These are phyloP conservation scores for Fragosphaeria purpurea DNA, from an alignment of 2,329 filamentous ascomycete genomes.

Conservation along the genomic window DNA sequence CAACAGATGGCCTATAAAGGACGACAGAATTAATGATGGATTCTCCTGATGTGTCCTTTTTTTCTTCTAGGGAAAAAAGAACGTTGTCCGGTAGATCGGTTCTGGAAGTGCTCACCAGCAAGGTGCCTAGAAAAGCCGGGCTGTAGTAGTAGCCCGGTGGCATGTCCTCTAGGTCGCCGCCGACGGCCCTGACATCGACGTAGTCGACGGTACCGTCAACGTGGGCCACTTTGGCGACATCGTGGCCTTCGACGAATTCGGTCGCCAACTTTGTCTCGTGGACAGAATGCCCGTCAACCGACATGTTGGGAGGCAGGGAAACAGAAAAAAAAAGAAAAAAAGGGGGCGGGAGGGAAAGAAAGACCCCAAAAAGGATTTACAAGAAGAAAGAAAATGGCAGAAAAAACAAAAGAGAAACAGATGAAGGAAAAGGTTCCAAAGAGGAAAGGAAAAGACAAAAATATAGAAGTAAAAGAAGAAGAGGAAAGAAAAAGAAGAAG, in stretches of 20 bases:
- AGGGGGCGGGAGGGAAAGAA: neutral
- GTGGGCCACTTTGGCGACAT: conserved; percentile 23
- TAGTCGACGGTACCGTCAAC: conserved; percentile 32
- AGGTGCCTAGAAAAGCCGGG: conserved; percentile 30
- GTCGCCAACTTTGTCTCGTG: conserved; percentile 2
- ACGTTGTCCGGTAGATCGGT: too few species aligned
- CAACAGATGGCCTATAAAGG: conserved; percentile 21
- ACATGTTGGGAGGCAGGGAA: conserved; percentile 4
- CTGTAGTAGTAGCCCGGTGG: conserved; percentile 30
- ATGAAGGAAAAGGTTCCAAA: too few species aligned
- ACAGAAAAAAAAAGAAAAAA: neutral
- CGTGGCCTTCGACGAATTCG: conserved; percentile 11
- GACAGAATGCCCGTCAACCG: conserved; percentile 4
- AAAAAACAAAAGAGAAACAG: too few species aligned
- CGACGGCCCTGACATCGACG: conserved; percentile 31
- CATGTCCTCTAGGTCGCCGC: conserved; percentile 29
- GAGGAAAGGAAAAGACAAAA: neutral
- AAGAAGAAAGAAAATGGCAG: neutral
- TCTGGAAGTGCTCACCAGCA: conserved; percentile 11
- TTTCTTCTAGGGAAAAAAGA: too few species aligned
- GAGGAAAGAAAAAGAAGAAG: neutral
- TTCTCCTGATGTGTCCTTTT: too few species aligned
- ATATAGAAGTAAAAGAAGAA: too few species aligned
- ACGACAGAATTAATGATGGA: too few species aligned
- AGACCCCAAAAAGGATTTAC: too few species aligned